These are phyloP conservation scores for Rhynchosporium agropyri DNA, from an alignment of 2,329 filamentous ascomycete species.

Conservation along the genomic window DNA sequence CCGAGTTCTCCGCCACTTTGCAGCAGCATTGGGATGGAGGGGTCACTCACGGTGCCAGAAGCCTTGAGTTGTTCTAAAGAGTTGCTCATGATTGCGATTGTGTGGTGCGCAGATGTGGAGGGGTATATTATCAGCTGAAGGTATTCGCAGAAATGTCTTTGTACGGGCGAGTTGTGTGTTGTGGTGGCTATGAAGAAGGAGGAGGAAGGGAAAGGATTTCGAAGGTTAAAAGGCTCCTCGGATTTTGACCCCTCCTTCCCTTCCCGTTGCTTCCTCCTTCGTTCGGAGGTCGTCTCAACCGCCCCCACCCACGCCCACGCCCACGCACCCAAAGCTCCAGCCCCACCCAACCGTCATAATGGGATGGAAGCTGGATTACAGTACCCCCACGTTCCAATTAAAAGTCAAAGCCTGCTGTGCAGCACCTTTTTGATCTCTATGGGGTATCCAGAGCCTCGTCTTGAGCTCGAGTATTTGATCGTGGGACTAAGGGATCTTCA, in stretches of 20 bases:
- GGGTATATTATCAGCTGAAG: no score
- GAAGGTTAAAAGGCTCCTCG: constrained; percentile 1
- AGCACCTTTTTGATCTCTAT: constrained; percentile 2
- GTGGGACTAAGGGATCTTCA: neutral
- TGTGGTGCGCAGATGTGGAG: constrained; percentile 8
- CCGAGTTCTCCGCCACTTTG: constrained; percentile 25
- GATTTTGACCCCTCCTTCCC: constrained; percentile 7
- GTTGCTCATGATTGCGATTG: constrained; percentile 65
- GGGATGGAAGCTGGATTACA: constrained; percentile 1
- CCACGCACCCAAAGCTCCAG: neutral
- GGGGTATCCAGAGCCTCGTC: neutral
- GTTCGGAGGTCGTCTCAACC: neutral
- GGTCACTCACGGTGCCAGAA: constrained; percentile 82
- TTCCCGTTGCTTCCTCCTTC: no score
- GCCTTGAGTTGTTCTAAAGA: constrained; percentile 97
- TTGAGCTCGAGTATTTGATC: neutral
- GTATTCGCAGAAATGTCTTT: neutral
- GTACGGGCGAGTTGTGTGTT: neutral
- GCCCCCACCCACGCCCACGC: neutral
- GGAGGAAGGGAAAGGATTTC: constrained; percentile 1
- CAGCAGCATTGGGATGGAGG: constrained; percentile 29
- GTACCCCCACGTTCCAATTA: constrained; percentile 13
- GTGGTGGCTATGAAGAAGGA: constrained; percentile 2
- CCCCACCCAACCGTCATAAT: neutral
- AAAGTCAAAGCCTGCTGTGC: neutral